Evolutionary conservation across 2,329 filamentous ascomycete species (phyloP).

Genomic region (Chrysoporthe austroafricana): DNA sequence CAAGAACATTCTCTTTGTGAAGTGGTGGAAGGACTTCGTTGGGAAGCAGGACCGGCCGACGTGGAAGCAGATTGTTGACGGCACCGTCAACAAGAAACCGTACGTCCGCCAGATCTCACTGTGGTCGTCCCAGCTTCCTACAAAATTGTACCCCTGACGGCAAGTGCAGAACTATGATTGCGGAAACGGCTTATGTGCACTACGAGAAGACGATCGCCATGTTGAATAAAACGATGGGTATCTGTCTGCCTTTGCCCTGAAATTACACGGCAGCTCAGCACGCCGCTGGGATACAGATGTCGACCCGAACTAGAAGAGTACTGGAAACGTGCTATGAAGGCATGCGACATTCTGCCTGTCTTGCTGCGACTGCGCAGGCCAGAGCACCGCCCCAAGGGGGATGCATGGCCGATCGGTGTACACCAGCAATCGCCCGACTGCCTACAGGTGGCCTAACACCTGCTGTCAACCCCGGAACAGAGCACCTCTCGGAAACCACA

Average conservation of each 20-base stretch:
- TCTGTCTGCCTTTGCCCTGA: constrained; percentile 58
- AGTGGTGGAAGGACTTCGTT: constrained; percentile 40
- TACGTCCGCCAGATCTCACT: constrained; percentile 25
- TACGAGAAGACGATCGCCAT: constrained; percentile 73
- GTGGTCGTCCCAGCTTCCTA: neutral
- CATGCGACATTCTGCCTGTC: neutral
- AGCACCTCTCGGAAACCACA: neutral
- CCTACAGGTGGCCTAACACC: neutral
- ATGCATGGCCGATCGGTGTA: neutral
- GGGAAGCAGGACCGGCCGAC: constrained; percentile 41
- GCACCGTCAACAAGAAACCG: constrained; percentile 18
- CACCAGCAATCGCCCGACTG: neutral
- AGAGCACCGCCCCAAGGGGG: neutral
- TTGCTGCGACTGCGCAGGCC: neutral
- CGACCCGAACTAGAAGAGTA: neutral
- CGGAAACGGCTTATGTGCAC: constrained; percentile 53
- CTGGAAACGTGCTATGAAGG: neutral
- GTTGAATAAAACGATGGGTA: constrained; percentile 74
- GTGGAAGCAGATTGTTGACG: constrained; percentile 12
- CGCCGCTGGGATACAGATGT: neutral
- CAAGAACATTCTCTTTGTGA: constrained; percentile 61
- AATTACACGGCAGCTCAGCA: neutral
- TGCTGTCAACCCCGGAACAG: neutral
- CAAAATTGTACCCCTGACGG: constrained; percentile 30
- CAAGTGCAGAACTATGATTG: constrained; percentile 28